Conservation (phyloP, 2,329 filamentous ascomycete genomes). For the Massarina eburnea region DNA sequence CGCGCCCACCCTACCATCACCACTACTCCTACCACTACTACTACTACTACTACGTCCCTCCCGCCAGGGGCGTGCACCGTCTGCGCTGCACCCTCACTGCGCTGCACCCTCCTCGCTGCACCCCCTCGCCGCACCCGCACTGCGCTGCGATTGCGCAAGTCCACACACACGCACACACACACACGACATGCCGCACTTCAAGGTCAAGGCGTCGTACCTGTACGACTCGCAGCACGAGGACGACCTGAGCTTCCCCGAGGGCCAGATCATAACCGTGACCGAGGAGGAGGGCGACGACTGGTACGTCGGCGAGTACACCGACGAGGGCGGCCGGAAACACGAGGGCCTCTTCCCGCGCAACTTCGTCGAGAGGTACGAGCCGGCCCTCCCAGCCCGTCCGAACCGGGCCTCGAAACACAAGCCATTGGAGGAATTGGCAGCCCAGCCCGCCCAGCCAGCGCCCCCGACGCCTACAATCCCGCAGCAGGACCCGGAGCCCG, state of each 20-base stretch:
- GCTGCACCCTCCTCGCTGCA: not conserved
- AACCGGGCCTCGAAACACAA: conserved; percentile 63
- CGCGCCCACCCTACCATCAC: conserved; percentile 10
- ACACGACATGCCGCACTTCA: conserved; percentile 59
- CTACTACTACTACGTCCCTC: conserved; percentile 14
- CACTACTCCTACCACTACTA: conserved; percentile 13
- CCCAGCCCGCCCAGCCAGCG: conserved; percentile 21
- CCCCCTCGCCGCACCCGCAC: conserved; percentile 1
- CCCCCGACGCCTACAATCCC: conserved; percentile 31
- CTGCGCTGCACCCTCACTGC: conserved; percentile 6
- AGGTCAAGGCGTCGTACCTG: conserved; percentile 94
- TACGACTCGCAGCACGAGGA: conserved; percentile 93
- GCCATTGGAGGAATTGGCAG: conserved; percentile 35
- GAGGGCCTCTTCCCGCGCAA: conserved; percentile 93
- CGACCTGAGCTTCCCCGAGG: conserved; percentile 81
- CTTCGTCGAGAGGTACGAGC: conserved; percentile 96
- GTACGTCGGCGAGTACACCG: conserved; percentile 86
- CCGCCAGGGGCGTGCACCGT: conserved; percentile 2
- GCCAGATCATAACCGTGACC: conserved; percentile 91
- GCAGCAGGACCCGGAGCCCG: conserved; percentile 25
- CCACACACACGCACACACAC: conserved; percentile 5
- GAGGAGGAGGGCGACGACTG: conserved; percentile 92
- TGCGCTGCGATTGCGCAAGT: conserved; percentile 7
- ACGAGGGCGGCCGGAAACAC: conserved; percentile 71
- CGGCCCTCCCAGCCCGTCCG: conserved; percentile 83